Conservation (phyloP, 2,329 filamentous ascomycete genomes). For the Pyricularia grisea region DNA sequence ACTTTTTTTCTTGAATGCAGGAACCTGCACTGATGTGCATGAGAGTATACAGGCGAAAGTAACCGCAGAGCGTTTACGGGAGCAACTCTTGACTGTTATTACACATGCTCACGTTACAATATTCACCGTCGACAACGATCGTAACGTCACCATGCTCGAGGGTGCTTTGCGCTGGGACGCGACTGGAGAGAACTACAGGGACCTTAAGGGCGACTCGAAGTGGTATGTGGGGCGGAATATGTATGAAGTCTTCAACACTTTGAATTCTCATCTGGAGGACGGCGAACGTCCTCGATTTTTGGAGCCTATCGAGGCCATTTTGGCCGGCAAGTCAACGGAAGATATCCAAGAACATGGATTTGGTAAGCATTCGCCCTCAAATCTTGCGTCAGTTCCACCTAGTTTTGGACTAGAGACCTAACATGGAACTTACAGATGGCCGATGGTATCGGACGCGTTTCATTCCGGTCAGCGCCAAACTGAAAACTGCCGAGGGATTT, state of each 20-base stretch:
- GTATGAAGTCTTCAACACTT: conserved; percentile 51
- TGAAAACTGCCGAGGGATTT: conserved; percentile 38
- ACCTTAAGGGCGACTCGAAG: conserved; percentile 28
- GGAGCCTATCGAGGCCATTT: conserved; percentile 51
- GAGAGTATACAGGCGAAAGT: conserved; percentile 62
- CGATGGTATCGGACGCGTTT: conserved; percentile 66
- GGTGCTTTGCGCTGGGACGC: conserved; percentile 50
- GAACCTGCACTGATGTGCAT: conserved; percentile 70
- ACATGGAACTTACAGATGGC: conserved; percentile 29
- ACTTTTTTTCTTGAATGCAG: conserved; percentile 14
- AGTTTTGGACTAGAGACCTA: neutral
- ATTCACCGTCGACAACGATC: conserved; percentile 58
- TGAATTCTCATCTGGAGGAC: conserved; percentile 31
- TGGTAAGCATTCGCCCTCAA: conserved; percentile 22
- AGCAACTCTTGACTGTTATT: conserved; percentile 64
- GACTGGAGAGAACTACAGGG: conserved; percentile 16
- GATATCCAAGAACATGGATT: conserved; percentile 56
- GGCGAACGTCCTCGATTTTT: conserved; percentile 40
- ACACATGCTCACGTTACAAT: conserved; percentile 67
- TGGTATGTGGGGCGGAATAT: conserved; percentile 52
- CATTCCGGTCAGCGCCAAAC: conserved; percentile 53
- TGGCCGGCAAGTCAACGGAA: conserved; percentile 49
- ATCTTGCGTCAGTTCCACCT: neutral
- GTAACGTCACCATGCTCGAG: conserved; percentile 59
- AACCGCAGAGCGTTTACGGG: conserved; percentile 54